phyloP scores from a whole-genome alignment of 805 yeast species.

The Wickerhamomyces hampshirensis region DNA sequence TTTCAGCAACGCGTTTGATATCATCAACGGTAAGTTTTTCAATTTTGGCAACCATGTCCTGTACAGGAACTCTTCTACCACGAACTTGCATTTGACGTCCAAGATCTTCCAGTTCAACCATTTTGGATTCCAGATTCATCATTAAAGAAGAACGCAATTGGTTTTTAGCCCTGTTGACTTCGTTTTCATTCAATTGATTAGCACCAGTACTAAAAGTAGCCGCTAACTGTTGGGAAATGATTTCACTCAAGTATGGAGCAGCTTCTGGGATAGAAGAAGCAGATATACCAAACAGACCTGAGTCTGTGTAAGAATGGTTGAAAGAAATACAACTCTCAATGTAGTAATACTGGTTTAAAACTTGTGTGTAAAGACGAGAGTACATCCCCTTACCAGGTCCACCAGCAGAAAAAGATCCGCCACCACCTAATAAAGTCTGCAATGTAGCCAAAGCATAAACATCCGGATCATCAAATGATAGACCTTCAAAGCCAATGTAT shows the following conservation, averaged over 20 bases:
- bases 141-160: constrained; percentile 82
- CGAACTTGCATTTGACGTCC: constrained; percentile 92
- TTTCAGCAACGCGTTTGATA: constrained; percentile 66
- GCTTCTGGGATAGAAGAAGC: constrained; percentile 83
- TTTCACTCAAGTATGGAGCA: constrained; percentile 76
- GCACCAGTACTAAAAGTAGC: constrained; percentile 45
- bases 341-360: constrained; percentile 85
- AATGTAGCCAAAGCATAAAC: constrained; percentile 86
- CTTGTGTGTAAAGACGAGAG: constrained; percentile 86
- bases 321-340: constrained; percentile 85
- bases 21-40: constrained; percentile 64
- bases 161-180: constrained; percentile 86
- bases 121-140: constrained; percentile 89
- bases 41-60: constrained; percentile 78
- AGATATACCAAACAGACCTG: constrained; percentile 88
- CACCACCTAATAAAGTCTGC: constrained; percentile 92
- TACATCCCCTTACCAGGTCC: constrained; percentile 99
- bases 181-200: constrained; percentile 62
- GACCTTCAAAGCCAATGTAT: constrained; percentile 84
- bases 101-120: constrained; percentile 92
- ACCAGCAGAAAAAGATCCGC: constrained; percentile 96
- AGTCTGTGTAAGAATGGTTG: constrained; percentile 85
- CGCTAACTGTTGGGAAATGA: constrained; percentile 62
- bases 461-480: constrained; percentile 78
- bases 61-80: constrained; percentile 66